phyloP scores from a whole-genome alignment of 805 yeast species.

The Schwanniomyces vanrijiae region DNA sequence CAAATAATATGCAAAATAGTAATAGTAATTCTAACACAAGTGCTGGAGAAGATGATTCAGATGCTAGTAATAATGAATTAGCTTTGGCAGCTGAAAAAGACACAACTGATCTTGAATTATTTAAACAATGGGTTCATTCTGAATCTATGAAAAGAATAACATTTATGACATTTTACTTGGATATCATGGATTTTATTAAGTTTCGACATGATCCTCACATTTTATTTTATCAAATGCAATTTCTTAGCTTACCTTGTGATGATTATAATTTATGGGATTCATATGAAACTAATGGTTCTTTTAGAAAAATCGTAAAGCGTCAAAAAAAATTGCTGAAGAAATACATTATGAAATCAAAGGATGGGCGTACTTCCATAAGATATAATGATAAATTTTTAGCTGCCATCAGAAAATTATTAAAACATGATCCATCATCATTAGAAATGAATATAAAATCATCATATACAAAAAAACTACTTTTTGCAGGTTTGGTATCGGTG shows the following conservation, averaged over 20 bases:
- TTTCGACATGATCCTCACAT: constrained; percentile 67
- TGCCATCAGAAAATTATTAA: constrained; percentile 58
- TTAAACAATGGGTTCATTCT: constrained; percentile 73
- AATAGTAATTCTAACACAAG: constrained; percentile 26
- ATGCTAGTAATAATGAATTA: constrained; percentile 12
- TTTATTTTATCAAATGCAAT: constrained; percentile 37
- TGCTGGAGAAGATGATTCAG: constrained; percentile 37
- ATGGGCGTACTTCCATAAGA: constrained; percentile 3
- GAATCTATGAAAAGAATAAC: constrained; percentile 79
- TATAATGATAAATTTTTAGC: constrained; percentile 45
- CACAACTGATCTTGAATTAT: constrained; percentile 32
- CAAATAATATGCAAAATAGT: constrained; percentile 21
- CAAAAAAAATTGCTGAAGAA: constrained; percentile 25
- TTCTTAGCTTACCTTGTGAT: constrained; percentile 42
- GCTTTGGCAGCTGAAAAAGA: constrained; percentile 9
- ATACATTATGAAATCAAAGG: neutral
- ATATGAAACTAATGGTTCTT: constrained; percentile 37
- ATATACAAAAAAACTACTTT: constrained; percentile 61
- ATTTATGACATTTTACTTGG: constrained; percentile 78
- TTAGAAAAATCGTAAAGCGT: constrained; percentile 35
- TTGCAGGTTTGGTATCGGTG: constrained; percentile 26
- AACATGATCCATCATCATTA: constrained; percentile 44
- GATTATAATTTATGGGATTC: constrained; percentile 41
- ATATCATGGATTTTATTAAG: constrained; percentile 73
- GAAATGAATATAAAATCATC: constrained; percentile 21